Percentiles rank a stretch among this genome's conserved stretches.
phyloP scores from a whole-genome alignment of 1,284 basidiomycete genomes.

The Malassezia caprae region DNA sequence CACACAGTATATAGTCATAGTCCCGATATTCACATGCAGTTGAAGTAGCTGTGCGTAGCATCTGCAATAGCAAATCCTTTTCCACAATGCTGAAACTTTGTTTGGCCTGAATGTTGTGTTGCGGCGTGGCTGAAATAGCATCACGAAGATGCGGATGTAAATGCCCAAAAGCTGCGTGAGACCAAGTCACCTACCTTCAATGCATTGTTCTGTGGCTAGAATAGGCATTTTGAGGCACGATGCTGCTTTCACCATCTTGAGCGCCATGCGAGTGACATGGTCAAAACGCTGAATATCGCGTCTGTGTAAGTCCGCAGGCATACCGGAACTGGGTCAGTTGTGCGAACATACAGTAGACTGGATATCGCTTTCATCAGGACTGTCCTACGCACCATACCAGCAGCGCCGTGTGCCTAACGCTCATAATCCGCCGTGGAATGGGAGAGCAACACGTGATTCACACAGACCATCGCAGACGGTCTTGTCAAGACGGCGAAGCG shows the following conservation, averaged over 20 bases:
- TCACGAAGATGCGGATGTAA: not conserved
- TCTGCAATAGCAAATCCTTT: not conserved
- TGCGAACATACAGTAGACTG: not conserved
- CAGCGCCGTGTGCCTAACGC: not conserved
- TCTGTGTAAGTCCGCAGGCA: not conserved
- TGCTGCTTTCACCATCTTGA: constrained; percentile 7
- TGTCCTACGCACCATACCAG: constrained; percentile 1
- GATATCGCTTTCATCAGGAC: not conserved
- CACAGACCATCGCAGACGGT: not conserved
- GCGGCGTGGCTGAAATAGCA: not conserved
- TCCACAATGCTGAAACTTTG: not conserved
- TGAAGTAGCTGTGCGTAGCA: not conserved
- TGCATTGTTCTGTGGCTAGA: constrained; percentile 5
- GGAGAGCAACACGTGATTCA: not conserved
- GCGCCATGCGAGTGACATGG: not conserved
- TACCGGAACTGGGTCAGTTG: constrained; percentile 3
- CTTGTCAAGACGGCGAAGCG: not conserved
- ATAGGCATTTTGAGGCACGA: not conserved
- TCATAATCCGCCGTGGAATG: not conserved
- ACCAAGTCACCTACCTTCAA: not conserved
- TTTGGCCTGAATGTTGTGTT: not conserved
- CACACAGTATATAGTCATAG: constrained; percentile 4
- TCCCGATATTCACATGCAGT: not conserved
- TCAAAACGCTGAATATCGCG: not conserved
- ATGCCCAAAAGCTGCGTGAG: not conserved